phyloP scores from a whole-genome alignment of 2,329 filamentous ascomycete species.

The Aspergillus ibericus region DNA sequence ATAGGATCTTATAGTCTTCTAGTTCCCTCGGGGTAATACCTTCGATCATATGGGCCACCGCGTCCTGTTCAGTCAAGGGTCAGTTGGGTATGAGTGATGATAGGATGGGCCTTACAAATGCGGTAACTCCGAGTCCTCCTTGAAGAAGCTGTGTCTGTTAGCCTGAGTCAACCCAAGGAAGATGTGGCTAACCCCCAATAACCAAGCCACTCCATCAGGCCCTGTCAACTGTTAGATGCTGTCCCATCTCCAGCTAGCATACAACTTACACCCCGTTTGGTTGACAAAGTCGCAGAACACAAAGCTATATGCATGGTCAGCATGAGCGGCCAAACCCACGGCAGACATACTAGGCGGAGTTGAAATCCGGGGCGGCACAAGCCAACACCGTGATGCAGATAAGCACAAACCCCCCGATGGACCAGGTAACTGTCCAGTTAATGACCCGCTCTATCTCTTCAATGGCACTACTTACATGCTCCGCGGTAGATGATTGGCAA shows the following conservation, averaged over 20 bases:
- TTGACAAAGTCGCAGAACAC: slow-evolving; percentile 69
- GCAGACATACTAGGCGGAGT: slow-evolving; percentile 57
- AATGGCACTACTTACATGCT: slow-evolving; percentile 46
- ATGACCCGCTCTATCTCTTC: background rate
- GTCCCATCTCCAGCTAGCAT: background rate
- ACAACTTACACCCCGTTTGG: slow-evolving; percentile 55
- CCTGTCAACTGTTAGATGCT: slow-evolving; percentile 23
- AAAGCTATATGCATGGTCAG: slow-evolving; percentile 24
- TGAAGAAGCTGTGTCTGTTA: slow-evolving; percentile 38
- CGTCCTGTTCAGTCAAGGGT: slow-evolving; percentile 25
- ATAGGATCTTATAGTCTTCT: no score
- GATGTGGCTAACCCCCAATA: slow-evolving; percentile 35
- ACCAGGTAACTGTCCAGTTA: slow-evolving; percentile 59
- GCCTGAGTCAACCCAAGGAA: background rate
- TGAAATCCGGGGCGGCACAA: slow-evolving; percentile 65
- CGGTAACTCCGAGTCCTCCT: slow-evolving; percentile 53
- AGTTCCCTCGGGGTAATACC: slow-evolving; percentile 6
- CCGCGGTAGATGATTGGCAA: slow-evolving; percentile 66
- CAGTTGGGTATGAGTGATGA: background rate
- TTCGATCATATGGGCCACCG: slow-evolving; percentile 48
- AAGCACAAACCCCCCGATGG: slow-evolving; percentile 64
- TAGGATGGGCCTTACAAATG: slow-evolving; percentile 43
- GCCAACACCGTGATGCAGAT: slow-evolving; percentile 69
- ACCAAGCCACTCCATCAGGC: slow-evolving; percentile 61
- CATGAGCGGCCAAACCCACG: background rate